Percentiles rank a stretch among this genome's conserved stretches.
Conservation (phyloP, 352 stramenopile species). For the Saprolegnia parasitica region DNA sequence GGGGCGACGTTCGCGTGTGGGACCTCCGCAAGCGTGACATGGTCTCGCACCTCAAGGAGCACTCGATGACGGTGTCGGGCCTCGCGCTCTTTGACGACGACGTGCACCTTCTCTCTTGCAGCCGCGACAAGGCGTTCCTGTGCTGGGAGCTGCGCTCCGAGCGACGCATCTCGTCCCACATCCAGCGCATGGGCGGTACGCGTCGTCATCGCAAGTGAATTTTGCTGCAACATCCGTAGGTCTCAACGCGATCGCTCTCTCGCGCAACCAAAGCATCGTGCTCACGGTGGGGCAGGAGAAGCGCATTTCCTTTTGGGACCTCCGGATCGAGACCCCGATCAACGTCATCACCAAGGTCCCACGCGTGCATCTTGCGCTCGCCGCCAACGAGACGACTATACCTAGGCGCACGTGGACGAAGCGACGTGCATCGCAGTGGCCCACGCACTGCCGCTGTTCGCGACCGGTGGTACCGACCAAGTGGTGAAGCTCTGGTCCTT, state of each 20-base stretch:
- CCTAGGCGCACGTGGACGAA: constrained; percentile 66
- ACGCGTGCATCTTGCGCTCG: background rate
- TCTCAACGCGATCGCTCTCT: constrained; percentile 89
- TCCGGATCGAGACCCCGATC: constrained; percentile 80
- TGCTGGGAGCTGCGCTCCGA: constrained; percentile 91
- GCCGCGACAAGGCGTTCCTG: constrained; percentile 84
- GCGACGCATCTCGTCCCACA: constrained; percentile 79
- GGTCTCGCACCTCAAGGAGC: constrained; percentile 89
- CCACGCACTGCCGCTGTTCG: constrained; percentile 77
- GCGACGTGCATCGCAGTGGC: constrained; percentile 86
- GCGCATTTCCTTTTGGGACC: constrained; percentile 90
- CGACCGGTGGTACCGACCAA: constrained; percentile 81
- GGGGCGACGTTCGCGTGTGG: constrained; percentile 90
- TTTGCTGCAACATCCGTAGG: constrained; percentile 27
- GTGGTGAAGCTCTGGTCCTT: constrained; percentile 87
- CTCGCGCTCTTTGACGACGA: constrained; percentile 89
- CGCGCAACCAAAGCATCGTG: constrained; percentile 80
- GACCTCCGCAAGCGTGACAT: constrained; percentile 88
- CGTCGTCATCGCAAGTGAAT: background rate
- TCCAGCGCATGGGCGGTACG: constrained; percentile 85
- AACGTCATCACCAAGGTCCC: constrained; percentile 54
- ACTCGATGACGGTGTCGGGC: constrained; percentile 80
- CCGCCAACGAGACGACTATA: background rate
- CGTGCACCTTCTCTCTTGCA: constrained; percentile 84
- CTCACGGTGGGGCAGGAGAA: constrained; percentile 90